Evolutionary conservation across 139 green algal genomes (phyloP).

Genomic region (Chlorella sp.): DNA sequence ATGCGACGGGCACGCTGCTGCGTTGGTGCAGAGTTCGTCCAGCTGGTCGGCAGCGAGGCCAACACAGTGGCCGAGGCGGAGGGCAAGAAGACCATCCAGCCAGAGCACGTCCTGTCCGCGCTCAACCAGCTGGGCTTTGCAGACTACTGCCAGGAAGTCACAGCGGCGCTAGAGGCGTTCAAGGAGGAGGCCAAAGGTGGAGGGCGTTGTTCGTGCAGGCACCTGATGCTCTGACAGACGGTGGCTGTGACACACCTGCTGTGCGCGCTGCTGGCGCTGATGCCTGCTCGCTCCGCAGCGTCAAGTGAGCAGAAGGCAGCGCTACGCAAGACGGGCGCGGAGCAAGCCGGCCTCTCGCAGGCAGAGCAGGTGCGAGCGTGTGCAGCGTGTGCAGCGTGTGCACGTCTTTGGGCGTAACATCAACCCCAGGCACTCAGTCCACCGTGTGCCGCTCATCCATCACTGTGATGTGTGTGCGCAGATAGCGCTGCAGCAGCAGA

Average conservation of each 20-base stretch:
- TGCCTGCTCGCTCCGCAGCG: slow-evolving; percentile 5
- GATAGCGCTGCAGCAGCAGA: slow-evolving; percentile 52
- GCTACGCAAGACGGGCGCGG: slow-evolving; percentile 31
- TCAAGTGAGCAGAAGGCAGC: slow-evolving; percentile 17
- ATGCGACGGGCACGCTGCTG: background rate
- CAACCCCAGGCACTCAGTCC: too few relatives aligned
- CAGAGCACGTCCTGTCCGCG: slow-evolving; percentile 57
- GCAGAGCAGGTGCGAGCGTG: slow-evolving; percentile 46
- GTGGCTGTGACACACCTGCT: background rate
- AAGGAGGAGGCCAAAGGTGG: slow-evolving; percentile 41
- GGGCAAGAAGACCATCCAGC: slow-evolving; percentile 51
- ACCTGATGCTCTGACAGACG: background rate
- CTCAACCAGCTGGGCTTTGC: slow-evolving; percentile 55
- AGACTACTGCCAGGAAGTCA: slow-evolving; percentile 30
- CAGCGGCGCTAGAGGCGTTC: slow-evolving; percentile 14
- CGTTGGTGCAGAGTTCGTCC: slow-evolving; percentile 40
- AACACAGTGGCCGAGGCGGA: slow-evolving; percentile 52
- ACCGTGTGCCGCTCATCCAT: too few relatives aligned
- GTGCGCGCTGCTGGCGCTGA: background rate
- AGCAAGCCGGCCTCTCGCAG: slow-evolving; percentile 37
- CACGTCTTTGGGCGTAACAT: too few relatives aligned
- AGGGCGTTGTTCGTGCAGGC: background rate
- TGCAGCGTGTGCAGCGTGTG: too few relatives aligned
- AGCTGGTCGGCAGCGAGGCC: slow-evolving; percentile 41
- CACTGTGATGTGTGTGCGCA: slow-evolving; percentile 12